Evolutionary conservation across 1,284 basidiomycete species (phyloP), one percentile per base, ranked within the genome.

Genomic region (Cryptococcus sp.): DNA sequence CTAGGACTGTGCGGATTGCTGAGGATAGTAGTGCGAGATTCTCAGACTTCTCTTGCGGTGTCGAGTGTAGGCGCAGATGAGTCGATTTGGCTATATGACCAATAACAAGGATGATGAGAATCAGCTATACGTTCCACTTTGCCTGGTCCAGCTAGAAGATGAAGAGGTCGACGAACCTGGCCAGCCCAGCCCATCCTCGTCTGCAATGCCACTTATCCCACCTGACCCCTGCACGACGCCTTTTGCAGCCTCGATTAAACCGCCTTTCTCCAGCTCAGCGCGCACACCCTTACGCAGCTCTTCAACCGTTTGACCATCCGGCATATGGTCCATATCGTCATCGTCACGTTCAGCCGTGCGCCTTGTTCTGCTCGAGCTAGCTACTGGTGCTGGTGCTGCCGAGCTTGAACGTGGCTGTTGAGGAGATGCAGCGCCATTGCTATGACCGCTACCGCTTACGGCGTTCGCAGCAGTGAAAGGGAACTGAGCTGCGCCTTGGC

Each of bases 151-250:
- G 29, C 3, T 13, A 34, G 51, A 5, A 22, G 19, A 10, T 34
- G 8, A 39, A 22, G 15, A 25, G 3, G 50, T 45, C 20, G 38
- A 76, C 82, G 69, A 67, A 91, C 92, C 92, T 77, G 93, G 93
- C 93, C 93, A 96, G 3, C 93, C 93, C 16, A 96, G 83, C 43
- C 93, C 93, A 67, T 95, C 85, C 46, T 85, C 85, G 78, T 94
- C 91, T 45, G 89, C 88, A 38, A 93, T 84, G 11, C 74, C 57
- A 85, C 63, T 50, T 37, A 57, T 41, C 48, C 55, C 61, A 43
- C 52, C 45, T 17, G 40, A 54, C n/a, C 59, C 58, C 48, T 50
- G 57, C 6, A 58, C 60, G 20, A 58, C 54, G 8, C 52, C 47
- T 50, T 53, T 51, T 3, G 59, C 59, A 52, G 59, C 57, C 52